A percentile compares a stretch with the other conserved stretches of the same genome.
phyloP scores from a whole-genome alignment of 1,139 yeast species.

The Suhomyces bolitotheri region DNA sequence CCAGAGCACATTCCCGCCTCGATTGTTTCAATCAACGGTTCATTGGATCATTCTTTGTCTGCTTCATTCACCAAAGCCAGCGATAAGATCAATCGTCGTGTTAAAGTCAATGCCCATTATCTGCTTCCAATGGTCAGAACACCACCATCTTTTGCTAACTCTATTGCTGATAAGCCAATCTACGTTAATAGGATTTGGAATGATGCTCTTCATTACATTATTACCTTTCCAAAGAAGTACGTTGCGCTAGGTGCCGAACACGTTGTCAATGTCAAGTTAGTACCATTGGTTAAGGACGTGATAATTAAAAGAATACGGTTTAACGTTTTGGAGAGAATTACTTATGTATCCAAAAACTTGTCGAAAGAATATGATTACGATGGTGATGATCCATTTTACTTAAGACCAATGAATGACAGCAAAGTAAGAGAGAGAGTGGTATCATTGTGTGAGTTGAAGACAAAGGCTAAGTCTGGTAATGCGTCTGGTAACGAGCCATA shows the following conservation, averaged over 20 bases:
- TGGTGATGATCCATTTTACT: constrained; percentile 42
- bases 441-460: constrained; percentile 62
- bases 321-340: constrained; percentile 69
- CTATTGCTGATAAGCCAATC: constrained; percentile 77
- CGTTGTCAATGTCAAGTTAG: constrained; percentile 61
- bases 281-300: constrained; percentile 71
- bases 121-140: constrained; percentile 63
- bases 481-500: constrained; percentile 42
- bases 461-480: constrained; percentile 43
- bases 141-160: constrained; percentile 77
- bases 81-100: constrained; percentile 39
- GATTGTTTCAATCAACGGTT: constrained; percentile 55
- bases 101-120: constrained; percentile 32
- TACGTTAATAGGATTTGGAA: constrained; percentile 84
- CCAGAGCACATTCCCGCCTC: constrained; percentile 76
- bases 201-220: constrained; percentile 72
- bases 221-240: constrained; percentile 74
- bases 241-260: constrained; percentile 70
- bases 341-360: constrained; percentile 57
- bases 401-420: constrained; percentile 23
- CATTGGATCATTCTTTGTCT: constrained; percentile 38
- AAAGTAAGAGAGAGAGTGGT: constrained; percentile 54
- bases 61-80: constrained; percentile 35
- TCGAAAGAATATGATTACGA: constrained; percentile 60
- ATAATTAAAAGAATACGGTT: constrained; percentile 70